Base-by-base conservation (phyloP, 2,329 filamentous ascomycete genomes). In the Paracamarosporium sp. region DNA sequence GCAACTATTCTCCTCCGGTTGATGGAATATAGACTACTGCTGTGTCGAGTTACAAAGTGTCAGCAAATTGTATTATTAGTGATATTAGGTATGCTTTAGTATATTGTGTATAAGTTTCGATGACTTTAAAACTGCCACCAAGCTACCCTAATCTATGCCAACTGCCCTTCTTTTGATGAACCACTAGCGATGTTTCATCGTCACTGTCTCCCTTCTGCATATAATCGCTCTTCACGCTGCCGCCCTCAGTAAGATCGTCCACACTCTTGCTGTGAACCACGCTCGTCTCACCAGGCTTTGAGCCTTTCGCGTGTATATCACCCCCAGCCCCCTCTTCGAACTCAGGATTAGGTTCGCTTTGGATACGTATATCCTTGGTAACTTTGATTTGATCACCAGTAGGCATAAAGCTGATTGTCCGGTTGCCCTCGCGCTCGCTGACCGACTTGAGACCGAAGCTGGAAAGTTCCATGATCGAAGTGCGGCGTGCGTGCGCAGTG, bases 321-420 rank as follows among this genome's bases (percentile, higher is more conserved):
- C 30, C 41, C 25, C 41, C 41, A n/a, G 2, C 15, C 17, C 4
- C 4, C 25, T 9, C 27, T 3, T 31, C 35, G 27, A 48, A 56
- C 2, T 45, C 43, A 3, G 53, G 43, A 41, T 52, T 60, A 13
- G 62, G 62, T 5, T 62, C 57, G 17, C 51, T 60, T 7, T 17
- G 22, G 4, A 64, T 45, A 20, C 30, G 27, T 31, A 62, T 60
- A 30, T 64, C 62, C 47, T 60, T 50, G n/a, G 62, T 64, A 33
- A 62, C 59, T 40, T 62, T 64, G 47, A 64, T 64, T 43, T 64
- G 60, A 27, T 56, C 61, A 9, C 55, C 57, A 1, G 40, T 53
- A 2, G 60, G 60, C 22, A 36, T 25, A 30, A 64, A 62, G 20
- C 47, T 41, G 11, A 53, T 22, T 9, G 22, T 27, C 20, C 40